Evolutionary conservation across 129 eudicot species (phyloP).

Genomic region (Flaveria bidentis): DNA sequence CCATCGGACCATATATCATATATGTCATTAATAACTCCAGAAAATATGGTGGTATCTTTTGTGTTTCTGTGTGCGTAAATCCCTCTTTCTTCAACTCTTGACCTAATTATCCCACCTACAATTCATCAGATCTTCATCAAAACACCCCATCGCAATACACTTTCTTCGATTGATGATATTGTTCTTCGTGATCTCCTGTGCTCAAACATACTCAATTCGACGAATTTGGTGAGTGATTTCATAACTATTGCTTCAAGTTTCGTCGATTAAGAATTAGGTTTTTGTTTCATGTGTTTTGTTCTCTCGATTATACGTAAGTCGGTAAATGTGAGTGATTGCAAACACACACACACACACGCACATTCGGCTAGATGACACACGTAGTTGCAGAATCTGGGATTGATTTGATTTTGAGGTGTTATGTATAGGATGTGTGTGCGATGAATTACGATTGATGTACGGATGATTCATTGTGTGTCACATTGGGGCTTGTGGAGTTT

Average conservation of each 20-base stretch:
- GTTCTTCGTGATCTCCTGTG: conserved; percentile 12
- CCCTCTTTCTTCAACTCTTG: conserved; percentile 22
- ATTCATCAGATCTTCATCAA: conserved; percentile 21
- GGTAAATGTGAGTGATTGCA: conserved; percentile 14
- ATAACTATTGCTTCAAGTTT: conserved; percentile 1
- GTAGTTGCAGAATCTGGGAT: not conserved
- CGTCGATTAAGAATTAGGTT: not conserved
- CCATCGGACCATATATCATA: too few species aligned
- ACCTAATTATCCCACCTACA: conserved; percentile 29
- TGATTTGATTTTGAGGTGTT: not conserved
- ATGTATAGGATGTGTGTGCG: conserved; percentile 13
- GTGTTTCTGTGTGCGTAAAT: conserved; percentile 5
- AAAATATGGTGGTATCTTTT: not conserved
- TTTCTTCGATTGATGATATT: conserved; percentile 8
- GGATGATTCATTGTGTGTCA: conserved; percentile 17
- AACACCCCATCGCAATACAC: conserved; percentile 5
- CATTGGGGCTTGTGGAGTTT: conserved; percentile 21
- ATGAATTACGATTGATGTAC: conserved; percentile 11
- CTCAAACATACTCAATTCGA: conserved; percentile 9
- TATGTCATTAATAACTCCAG: too few species aligned
- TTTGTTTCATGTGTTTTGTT: not conserved
- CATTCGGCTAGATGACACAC: not conserved
- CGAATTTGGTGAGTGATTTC: conserved; percentile 33
- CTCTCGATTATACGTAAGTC: conserved; percentile 7
- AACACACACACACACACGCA: not conserved